A percentile compares a stretch with the other conserved stretches of the same genome.
Evolutionary conservation across 169 alveolate genomes (phyloP).

Genomic region (Plasmodium relictum): DNA sequence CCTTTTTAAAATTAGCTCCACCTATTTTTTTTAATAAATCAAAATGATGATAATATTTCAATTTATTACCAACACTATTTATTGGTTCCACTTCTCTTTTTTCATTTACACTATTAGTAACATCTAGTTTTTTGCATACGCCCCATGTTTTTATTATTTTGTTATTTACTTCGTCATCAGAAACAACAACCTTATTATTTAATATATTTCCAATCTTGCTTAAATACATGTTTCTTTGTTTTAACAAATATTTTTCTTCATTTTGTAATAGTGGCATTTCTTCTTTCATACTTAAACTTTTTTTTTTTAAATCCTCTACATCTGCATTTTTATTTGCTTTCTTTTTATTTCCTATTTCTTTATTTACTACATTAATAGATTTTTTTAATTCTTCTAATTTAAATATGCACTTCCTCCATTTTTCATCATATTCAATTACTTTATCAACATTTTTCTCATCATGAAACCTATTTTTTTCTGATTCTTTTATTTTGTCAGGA

Average conservation of each 20-base stretch:
- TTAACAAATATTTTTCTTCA: slow-evolving; percentile 80
- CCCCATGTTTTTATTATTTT: slow-evolving; percentile 94
- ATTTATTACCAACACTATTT: not conserved
- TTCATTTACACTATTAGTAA: slow-evolving; percentile 55
- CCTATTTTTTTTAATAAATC: slow-evolving; percentile 93
- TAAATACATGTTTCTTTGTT: slow-evolving; percentile 83
- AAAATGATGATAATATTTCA: slow-evolving; percentile 89
- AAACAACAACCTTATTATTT: slow-evolving; percentile 93
- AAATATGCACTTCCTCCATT: slow-evolving; percentile 89
- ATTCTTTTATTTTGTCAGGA: slow-evolving; percentile 77
- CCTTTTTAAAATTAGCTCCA: slow-evolving; percentile 94
- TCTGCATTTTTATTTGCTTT: slow-evolving; percentile 78
- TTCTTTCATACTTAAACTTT: slow-evolving; percentile 81
- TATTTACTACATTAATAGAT: slow-evolving; percentile 78
- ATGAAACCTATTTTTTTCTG: slow-evolving; percentile 83
- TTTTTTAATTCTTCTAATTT: slow-evolving; percentile 86
- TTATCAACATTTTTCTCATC: slow-evolving; percentile 81
- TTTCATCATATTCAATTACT: slow-evolving; percentile 87
- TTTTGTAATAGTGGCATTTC: slow-evolving; percentile 83
- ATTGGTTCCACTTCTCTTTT: slow-evolving; percentile 17
- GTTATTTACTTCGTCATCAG: slow-evolving; percentile 96
- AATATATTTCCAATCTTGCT: slow-evolving; percentile 94
- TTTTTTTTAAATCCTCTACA: slow-evolving; percentile 81
- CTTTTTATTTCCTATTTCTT: slow-evolving; percentile 79
- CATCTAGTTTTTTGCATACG: slow-evolving; percentile 85